These are phyloP conservation scores for Aureobasidium leucospermi DNA, from an alignment of 2,329 filamentous ascomycete genomes.

Conservation along the genomic window DNA sequence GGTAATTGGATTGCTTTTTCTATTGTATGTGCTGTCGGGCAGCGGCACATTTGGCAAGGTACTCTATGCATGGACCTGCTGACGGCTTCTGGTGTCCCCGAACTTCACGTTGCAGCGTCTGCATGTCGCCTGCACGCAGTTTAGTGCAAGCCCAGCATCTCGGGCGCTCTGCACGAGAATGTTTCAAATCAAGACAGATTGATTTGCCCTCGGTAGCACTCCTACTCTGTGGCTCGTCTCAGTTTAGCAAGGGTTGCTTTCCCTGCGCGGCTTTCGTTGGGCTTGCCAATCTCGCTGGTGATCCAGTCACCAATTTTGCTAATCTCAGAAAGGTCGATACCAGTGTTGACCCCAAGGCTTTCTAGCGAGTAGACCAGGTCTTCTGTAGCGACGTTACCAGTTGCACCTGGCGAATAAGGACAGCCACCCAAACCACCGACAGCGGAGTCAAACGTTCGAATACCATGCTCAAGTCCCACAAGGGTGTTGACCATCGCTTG, in stretches of 20 bases:
- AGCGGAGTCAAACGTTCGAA: conserved; percentile 71
- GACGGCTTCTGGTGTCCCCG: neutral
- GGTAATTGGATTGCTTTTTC: neutral
- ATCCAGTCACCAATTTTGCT: conserved; percentile 68
- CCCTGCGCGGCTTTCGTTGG: conserved; percentile 60
- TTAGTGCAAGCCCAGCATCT: neutral
- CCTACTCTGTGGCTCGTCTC: neutral
- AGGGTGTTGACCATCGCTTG: conserved; percentile 78
- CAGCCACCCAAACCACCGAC: conserved; percentile 78
- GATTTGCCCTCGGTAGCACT: neutral
- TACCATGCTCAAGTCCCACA: conserved; percentile 67
- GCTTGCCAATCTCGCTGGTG: conserved; percentile 53
- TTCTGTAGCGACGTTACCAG: conserved; percentile 79
- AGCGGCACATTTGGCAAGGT: neutral
- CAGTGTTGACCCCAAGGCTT: conserved; percentile 66
- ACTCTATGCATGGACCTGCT: neutral
- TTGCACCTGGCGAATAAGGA: conserved; percentile 77
- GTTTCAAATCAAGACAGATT: neutral
- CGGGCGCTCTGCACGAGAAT: neutral
- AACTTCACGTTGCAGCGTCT: neutral
- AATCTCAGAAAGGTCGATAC: conserved; percentile 60
- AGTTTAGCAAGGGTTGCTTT: conserved; percentile 41
- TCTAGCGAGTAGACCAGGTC: conserved; percentile 72
- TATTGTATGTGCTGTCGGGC: neutral
- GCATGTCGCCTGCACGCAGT: conserved; percentile 2